Evolutionary conservation across 768 basidiomycete genomes (phyloP), one percentile per base, ranked within the genome.

Genomic region (Mycena polygramma): DNA sequence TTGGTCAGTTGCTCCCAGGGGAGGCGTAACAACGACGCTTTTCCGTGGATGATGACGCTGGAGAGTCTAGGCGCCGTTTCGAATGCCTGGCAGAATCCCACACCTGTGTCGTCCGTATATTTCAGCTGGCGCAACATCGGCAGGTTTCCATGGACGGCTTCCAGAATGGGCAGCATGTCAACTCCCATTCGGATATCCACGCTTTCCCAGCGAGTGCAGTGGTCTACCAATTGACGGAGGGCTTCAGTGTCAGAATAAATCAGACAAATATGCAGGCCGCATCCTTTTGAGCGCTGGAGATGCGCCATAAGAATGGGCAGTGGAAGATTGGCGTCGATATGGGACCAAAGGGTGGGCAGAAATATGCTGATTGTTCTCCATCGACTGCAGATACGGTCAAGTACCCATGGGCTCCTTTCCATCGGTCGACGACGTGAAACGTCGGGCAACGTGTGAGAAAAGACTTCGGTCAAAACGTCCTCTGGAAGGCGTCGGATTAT

Each of bases 311-410:
- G 46, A 20, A 58, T 7, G 9, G 24, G 9, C 0, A 15, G 17
- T 17, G 52, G 59, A 11, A 46, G 1, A 2, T 11, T 11, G 17
- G 54, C 15, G 17, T 63, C 39, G 7, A 69, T 52, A 39, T 63
- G 20, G 13, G 68, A 49, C 68, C 68, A 69, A 24, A 69, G 62
- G 1, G 36, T 41, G 17, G 67, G 11, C 0, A 41, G 30, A 8
- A 55, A 49, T 19, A 57, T 6, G 36, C 48, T 69, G 54, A 63
- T 24, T 8, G 46, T 11, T 48, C 68, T 19, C 61, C 68, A 69
- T 5, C 46, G 68, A 19, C 68, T 36, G n/a, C 68, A 63, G 46
- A 69, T 46, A 37, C 68, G 61, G 1, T 45, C 55, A 43, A 63
- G 37, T 4, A 63, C 20, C 68, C 68, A 69, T 7, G 68, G 68